Evolutionary conservation across 176 grass and related monocot genomes (phyloP).

Genomic region (Tillandsia leiboldiana): DNA sequence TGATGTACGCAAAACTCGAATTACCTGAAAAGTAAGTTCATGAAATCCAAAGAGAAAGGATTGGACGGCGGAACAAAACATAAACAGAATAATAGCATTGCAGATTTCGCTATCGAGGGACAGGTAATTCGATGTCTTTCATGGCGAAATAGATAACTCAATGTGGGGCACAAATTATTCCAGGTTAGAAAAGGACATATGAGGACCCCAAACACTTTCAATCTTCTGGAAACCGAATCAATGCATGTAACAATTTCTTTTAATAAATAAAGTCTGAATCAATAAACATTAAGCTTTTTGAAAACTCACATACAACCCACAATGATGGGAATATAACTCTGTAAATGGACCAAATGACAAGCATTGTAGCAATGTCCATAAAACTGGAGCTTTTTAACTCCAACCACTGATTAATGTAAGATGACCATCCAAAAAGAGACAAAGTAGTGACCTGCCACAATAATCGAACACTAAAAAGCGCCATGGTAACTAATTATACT

Average conservation of each 20-base stretch:
- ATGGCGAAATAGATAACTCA: not conserved
- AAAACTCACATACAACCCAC: too few relatives aligned
- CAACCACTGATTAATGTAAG: conserved; percentile 1
- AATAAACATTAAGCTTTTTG: not conserved
- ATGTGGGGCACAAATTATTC: not conserved
- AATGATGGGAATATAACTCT: not conserved
- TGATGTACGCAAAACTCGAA: not conserved
- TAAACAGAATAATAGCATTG: not conserved
- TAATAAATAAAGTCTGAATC: too few relatives aligned
- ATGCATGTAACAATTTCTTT: not conserved
- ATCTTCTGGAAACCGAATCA: not conserved
- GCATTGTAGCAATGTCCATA: not conserved
- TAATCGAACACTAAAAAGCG: not conserved
- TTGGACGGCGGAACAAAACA: not conserved
- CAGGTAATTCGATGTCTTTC: not conserved
- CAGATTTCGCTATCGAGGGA: not conserved
- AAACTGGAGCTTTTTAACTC: not conserved
- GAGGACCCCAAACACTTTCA: not conserved
- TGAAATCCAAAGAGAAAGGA: not conserved
- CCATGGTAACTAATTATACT: not conserved
- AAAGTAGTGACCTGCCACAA: not conserved
- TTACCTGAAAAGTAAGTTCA: conserved; percentile 31
- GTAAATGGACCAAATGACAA: not conserved
- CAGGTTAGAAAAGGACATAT: not conserved
- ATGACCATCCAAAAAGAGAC: not conserved